Conservation (phyloP, 306 rosid species). For the peach (Prunus persica) region Prunus_persica_NCBIv2 NC_034013.1:15182001-15182500, state of each 20-base stretch:
- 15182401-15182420: not conserved
- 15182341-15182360: not conserved
- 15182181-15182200: not conserved
- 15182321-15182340: slow-evolving; percentile 13
- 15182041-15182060: slow-evolving; percentile 42
- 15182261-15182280: slow-evolving; percentile 24
- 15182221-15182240: slow-evolving; percentile 12
- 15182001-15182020: slow-evolving; percentile 32
- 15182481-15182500: slow-evolving; percentile 22
- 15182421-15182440: slow-evolving; percentile 15
- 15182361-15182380: not conserved
- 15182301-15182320: slow-evolving; percentile 6
- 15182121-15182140: slow-evolving; percentile 30
- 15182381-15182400: not conserved
- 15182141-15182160: slow-evolving; percentile 32
- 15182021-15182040: slow-evolving; percentile 38
- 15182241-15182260: slow-evolving; percentile 5
- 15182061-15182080: slow-evolving; percentile 57
- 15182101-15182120: slow-evolving; percentile 50
- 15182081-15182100: slow-evolving; percentile 84
- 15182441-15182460: slow-evolving; percentile 18
- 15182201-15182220: not conserved
- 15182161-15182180: not conserved
- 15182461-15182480: slow-evolving; percentile 13
- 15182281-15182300: slow-evolving; percentile 7